Evolutionary conservation across 2,329 filamentous ascomycete genomes (phyloP).

Genomic region (Talaromyces piceae): DNA sequence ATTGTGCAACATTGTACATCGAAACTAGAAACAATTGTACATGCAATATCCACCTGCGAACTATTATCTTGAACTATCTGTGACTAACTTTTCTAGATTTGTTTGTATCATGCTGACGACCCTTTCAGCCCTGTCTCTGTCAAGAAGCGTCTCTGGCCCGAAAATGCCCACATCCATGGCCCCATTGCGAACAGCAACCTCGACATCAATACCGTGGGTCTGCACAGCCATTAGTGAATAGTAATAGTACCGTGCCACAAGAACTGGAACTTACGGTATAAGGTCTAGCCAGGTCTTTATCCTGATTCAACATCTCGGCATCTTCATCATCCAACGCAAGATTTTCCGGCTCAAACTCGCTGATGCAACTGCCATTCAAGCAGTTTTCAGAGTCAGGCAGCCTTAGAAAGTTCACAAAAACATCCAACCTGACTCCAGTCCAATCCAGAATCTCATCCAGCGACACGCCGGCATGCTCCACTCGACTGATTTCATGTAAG

Average conservation of each 20-base stretch:
- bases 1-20: too few species aligned
- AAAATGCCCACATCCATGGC: constrained; percentile 48
- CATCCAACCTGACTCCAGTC: constrained; percentile 64
- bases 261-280: constrained; percentile 14
- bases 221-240: constrained; percentile 17
- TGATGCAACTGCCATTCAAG: neutral
- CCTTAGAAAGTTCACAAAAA: constrained; percentile 75
- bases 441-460: constrained; percentile 66
- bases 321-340: neutral
- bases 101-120: constrained; percentile 14
- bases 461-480: constrained; percentile 51
- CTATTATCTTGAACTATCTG: neutral
- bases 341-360: neutral
- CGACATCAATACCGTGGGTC: constrained; percentile 47
- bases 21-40: too few species aligned
- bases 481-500: constrained; percentile 52
- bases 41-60: neutral
- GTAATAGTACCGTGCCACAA: too few species aligned
- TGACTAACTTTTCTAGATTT: constrained; percentile 10
- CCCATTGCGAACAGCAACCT: constrained; percentile 45
- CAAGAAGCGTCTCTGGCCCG: constrained; percentile 28
- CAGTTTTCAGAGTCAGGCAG: constrained; percentile 34
- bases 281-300: constrained; percentile 4
- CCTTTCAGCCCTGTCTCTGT: constrained; percentile 7
- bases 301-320: neutral